phyloP scores from a whole-genome alignment of 2,329 filamentous ascomycete genomes.

The Colletotrichum sp. region DNA sequence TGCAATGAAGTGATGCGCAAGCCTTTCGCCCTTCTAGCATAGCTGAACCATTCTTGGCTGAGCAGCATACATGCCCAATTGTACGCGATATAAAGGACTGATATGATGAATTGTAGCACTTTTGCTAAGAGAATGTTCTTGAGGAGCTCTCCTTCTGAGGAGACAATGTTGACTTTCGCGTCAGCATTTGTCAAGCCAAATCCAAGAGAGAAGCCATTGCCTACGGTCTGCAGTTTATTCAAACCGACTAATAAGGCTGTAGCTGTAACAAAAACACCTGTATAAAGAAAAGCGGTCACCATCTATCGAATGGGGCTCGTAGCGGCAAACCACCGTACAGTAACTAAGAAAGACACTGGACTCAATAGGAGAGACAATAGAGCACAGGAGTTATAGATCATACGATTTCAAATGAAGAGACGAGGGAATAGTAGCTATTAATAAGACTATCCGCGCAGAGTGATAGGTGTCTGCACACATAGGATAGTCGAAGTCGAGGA shows the following conservation, averaged over 20 bases:
- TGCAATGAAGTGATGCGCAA: background rate
- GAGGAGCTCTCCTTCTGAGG: no score
- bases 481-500: no score
- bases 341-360: background rate
- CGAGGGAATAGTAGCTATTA: background rate
- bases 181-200: background rate
- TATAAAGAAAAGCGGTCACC: background rate
- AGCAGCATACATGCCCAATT: background rate
- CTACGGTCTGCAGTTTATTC: background rate
- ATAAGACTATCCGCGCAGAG: background rate
- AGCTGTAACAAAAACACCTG: background rate
- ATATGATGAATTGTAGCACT: background rate
- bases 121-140: no score
- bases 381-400: background rate
- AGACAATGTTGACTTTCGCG: background rate
- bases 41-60: background rate
- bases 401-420: background rate
- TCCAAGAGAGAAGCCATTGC: background rate
- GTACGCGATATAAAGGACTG: background rate
- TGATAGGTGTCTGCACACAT: background rate
- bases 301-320: background rate
- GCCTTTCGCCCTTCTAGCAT: background rate
- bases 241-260: background rate
- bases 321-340: background rate
- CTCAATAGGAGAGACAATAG: background rate